A percentile compares a stretch with the other conserved stretches of the same genome.
Conservation (phyloP, 257 asterid genomes). For the Coffea eugenioides region DNA sequence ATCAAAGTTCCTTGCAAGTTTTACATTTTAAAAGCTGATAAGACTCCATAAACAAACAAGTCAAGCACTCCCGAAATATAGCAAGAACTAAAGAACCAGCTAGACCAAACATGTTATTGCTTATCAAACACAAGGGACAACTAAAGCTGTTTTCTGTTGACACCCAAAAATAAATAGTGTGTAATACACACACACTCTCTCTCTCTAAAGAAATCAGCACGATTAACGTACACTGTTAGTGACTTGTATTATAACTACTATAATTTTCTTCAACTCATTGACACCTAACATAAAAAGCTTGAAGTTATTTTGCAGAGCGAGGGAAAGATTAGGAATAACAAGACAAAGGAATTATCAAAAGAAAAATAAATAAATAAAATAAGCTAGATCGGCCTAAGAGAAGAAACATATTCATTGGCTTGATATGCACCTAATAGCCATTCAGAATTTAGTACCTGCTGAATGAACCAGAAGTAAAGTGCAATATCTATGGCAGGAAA, state of each 20-base stretch:
- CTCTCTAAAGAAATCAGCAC: neutral
- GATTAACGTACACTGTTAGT: no score
- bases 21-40: neutral
- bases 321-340: neutral
- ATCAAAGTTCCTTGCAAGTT: neutral
- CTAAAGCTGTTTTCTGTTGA: neutral
- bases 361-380: neutral
- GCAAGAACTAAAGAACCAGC: neutral
- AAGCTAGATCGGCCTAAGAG: neutral
- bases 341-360: neutral
- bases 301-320: neutral
- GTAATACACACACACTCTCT: no score
- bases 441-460: neutral
- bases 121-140: neutral
- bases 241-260: neutral
- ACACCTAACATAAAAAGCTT: neutral
- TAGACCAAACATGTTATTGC: neutral
- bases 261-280: neutral
- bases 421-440: neutral
- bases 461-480: neutral
- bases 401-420: neutral
- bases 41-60: slow-evolving; percentile 2
- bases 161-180: neutral
- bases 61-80: neutral
- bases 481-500: neutral